Percentiles rank a stretch among this genome's conserved stretches.
phyloP scores from a whole-genome alignment of 1,284 basidiomycete genomes.

The Leccinum subspadiceum region DNA sequence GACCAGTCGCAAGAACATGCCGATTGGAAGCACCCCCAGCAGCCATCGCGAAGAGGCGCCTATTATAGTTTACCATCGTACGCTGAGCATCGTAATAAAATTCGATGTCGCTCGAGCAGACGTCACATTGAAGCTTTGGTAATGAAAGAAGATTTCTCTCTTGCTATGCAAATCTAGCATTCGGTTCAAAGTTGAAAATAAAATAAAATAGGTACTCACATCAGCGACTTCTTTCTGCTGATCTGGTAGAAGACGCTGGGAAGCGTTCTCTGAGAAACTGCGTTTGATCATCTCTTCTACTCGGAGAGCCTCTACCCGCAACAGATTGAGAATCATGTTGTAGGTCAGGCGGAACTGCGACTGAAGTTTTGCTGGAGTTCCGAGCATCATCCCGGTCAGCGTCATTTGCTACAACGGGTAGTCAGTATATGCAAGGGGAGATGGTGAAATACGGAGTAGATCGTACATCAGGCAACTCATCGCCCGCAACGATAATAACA shows the following conservation, averaged over 20 bases:
- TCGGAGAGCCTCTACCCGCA: slow-evolving; percentile 92
- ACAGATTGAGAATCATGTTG: slow-evolving; percentile 98
- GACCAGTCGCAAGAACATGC: slow-evolving; percentile 70
- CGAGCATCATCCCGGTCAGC: slow-evolving; percentile 90
- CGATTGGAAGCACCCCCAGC: slow-evolving; percentile 61
- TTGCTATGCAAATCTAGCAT: slow-evolving; percentile 45
- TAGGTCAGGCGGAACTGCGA: slow-evolving; percentile 99
- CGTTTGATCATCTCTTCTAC: slow-evolving; percentile 99
- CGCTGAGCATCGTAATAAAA: slow-evolving; percentile 76
- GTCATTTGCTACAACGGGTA: slow-evolving; percentile 55
- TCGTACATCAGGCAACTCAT: slow-evolving; percentile 83
- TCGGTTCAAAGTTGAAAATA: not conserved
- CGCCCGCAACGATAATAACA: slow-evolving; percentile 87
- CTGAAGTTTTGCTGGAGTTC: slow-evolving; percentile 86
- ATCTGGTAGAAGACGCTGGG: slow-evolving; percentile 89
- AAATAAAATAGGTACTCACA: slow-evolving; percentile 41
- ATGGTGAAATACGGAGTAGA: not conserved
- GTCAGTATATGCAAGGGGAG: slow-evolving; percentile 14
- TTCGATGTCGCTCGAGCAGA: slow-evolving; percentile 72
- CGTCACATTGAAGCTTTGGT: slow-evolving; percentile 65
- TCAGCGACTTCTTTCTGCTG: slow-evolving; percentile 86
- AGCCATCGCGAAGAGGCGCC: slow-evolving; percentile 65
- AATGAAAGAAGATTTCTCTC: slow-evolving; percentile 73
- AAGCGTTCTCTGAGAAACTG: slow-evolving; percentile 97
- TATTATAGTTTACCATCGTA: slow-evolving; percentile 68